phyloP scores from a whole-genome alignment of 768 basidiomycete species.

The Pisolithus tinctorius region DNA sequence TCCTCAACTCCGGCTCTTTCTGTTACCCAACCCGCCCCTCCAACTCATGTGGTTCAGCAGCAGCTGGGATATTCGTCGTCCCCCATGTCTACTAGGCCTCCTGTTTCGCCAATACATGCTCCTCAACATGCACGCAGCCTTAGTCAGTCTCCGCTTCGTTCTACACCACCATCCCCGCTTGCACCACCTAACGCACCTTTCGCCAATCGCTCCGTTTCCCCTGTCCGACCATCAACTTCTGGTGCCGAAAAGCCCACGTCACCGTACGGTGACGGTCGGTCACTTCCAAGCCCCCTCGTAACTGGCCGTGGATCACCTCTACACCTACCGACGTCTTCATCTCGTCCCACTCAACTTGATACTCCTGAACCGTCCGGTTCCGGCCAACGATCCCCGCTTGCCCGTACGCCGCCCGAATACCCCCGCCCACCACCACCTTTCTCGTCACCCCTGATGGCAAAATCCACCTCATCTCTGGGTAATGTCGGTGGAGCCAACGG shows the following conservation, averaged over 20 bases:
- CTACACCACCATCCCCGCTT: slow-evolving; percentile 20
- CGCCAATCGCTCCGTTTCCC: slow-evolving; percentile 32
- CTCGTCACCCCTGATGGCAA: slow-evolving; percentile 21
- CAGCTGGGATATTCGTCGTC: neutral
- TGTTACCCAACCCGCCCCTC: slow-evolving; percentile 11
- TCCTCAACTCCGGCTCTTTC: slow-evolving; percentile 30
- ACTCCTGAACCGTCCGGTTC: slow-evolving; percentile 2
- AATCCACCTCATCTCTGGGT: slow-evolving; percentile 30
- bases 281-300: slow-evolving; percentile 10
- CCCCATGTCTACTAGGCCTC: neutral
- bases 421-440: slow-evolving; percentile 31
- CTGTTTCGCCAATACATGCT: slow-evolving; percentile 6
- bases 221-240: slow-evolving; percentile 23
- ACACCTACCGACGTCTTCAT: neutral
- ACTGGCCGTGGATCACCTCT: slow-evolving; percentile 3
- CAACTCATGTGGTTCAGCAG: slow-evolving; percentile 9
- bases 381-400: slow-evolving; percentile 20
- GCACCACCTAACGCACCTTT: slow-evolving; percentile 36
- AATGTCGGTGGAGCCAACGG: slow-evolving; percentile 21
- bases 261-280: slow-evolving; percentile 15
- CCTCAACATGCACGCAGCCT: slow-evolving; percentile 1
- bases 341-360: slow-evolving; percentile 10
- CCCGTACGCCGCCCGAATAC: slow-evolving; percentile 44
- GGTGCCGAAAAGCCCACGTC: slow-evolving; percentile 20
- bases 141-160: slow-evolving; percentile 2